Evolutionary conservation across 306 rosid genomes (phyloP).

Genomic region (Quercus mongolica): DNA sequence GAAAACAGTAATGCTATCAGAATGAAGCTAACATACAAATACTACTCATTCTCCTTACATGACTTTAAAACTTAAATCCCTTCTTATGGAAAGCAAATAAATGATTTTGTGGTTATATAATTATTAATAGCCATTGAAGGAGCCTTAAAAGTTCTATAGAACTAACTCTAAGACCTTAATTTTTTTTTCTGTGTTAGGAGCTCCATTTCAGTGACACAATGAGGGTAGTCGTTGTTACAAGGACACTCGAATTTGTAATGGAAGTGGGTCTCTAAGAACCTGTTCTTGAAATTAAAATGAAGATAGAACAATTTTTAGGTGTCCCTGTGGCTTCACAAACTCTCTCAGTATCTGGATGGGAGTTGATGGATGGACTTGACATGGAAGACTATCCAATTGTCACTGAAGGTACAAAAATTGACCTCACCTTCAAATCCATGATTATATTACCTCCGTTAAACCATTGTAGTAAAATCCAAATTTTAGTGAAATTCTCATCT

Average conservation of each 20-base stretch:
- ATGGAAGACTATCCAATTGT: slow-evolving; percentile 87
- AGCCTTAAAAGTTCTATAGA: background rate
- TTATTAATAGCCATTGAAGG: too few relatives aligned
- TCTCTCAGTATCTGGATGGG: slow-evolving; percentile 70
- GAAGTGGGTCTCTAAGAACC: slow-evolving; percentile 61
- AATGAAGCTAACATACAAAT: background rate
- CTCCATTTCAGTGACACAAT: slow-evolving; percentile 22
- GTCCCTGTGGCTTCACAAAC: slow-evolving; percentile 59
- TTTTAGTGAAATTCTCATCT: slow-evolving; percentile 51
- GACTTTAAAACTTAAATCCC: background rate
- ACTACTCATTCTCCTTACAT: background rate
- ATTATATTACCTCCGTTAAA: slow-evolving; percentile 5
- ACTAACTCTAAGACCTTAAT: slow-evolving; percentile 2
- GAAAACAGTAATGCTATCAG: background rate
- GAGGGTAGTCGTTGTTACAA: slow-evolving; percentile 42
- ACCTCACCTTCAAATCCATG: slow-evolving; percentile 51
- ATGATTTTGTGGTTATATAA: too few relatives aligned
- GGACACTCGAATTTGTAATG: slow-evolving; percentile 41
- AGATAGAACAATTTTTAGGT: slow-evolving; percentile 64
- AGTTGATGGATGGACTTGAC: slow-evolving; percentile 78
- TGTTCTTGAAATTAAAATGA: slow-evolving; percentile 59
- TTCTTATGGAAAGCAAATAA: background rate
- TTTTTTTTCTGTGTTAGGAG: background rate
- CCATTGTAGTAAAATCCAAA: slow-evolving; percentile 39
- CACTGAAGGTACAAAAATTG: slow-evolving; percentile 66